Percentiles rank a stretch among this genome's conserved stretches.
Evolutionary conservation across 148 eudicot species (phyloP).

Genomic region (Suaeda aralocaspica): DNA sequence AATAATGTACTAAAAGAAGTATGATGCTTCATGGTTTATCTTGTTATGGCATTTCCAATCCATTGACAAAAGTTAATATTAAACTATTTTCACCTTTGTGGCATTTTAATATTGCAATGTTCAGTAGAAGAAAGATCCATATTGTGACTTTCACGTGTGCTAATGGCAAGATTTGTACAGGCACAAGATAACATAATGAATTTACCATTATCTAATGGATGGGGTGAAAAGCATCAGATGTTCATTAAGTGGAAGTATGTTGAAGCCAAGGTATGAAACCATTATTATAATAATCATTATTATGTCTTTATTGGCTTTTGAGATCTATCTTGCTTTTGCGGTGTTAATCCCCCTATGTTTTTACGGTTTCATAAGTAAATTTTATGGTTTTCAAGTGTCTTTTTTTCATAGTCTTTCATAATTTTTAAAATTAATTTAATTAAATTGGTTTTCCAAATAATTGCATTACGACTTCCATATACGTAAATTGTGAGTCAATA

Average conservation of each 20-base stretch:
- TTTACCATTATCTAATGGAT: slow-evolving; percentile 84
- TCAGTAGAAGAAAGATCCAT: not conserved
- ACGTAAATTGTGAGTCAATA: too few relatives aligned
- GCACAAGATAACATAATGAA: slow-evolving; percentile 94
- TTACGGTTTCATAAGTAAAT: too few relatives aligned
- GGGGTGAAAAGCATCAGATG: slow-evolving; percentile 93
- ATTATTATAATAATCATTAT: too few relatives aligned
- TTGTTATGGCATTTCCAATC: not conserved
- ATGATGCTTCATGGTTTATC: not conserved
- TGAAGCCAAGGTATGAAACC: slow-evolving; percentile 82
- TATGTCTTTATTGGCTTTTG: not conserved
- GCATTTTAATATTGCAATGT: not conserved
- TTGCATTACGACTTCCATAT: too few relatives aligned
- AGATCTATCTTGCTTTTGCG: not conserved
- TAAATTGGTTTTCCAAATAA: too few relatives aligned
- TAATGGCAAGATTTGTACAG: slow-evolving; percentile 38
- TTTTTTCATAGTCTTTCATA: too few relatives aligned
- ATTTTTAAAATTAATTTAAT: too few relatives aligned
- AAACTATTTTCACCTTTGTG: not conserved
- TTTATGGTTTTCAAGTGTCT: too few relatives aligned
- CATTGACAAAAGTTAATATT: not conserved
- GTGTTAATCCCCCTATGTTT: too few relatives aligned
- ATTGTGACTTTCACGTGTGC: slow-evolving; percentile 1
- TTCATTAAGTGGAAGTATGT: slow-evolving; percentile 82
- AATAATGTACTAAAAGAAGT: not conserved